Evolutionary conservation across 345 rosid genomes (phyloP).

Genomic region (Lepidium aucheri): DNA sequence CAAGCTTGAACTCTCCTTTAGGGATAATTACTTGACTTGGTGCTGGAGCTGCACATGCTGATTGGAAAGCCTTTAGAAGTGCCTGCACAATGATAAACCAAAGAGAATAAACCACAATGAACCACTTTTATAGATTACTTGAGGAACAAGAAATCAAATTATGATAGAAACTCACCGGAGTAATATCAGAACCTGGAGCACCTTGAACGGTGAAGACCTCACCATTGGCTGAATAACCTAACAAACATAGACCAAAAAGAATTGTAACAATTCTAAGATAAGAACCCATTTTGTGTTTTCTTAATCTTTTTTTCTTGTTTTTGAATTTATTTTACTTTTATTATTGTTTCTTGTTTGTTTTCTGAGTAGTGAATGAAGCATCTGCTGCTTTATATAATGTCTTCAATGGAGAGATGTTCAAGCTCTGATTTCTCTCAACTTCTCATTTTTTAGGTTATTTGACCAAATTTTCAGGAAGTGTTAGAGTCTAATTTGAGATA

Average conservation of each 20-base stretch:
- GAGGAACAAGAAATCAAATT: background rate
- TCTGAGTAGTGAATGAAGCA: background rate
- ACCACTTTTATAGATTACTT: background rate
- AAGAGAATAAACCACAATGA: background rate
- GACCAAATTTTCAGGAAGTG: background rate
- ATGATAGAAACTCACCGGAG: conserved; percentile 6
- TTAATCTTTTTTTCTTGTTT: background rate
- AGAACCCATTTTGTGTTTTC: conserved; percentile 6
- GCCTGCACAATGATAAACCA: conserved; percentile 1
- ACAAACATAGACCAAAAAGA: conserved; percentile 10
- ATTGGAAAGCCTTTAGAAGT: conserved; percentile 13
- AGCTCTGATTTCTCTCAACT: background rate
- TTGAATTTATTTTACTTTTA: background rate
- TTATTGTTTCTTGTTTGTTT: background rate
- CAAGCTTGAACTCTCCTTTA: conserved; percentile 21
- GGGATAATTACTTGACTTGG: conserved; percentile 19
- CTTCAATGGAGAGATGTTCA: background rate
- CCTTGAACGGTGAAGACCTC: background rate
- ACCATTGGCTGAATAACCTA: conserved; percentile 20
- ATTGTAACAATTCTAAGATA: background rate
- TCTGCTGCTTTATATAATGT: conserved; percentile 8
- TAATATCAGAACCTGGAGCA: conserved; percentile 22
- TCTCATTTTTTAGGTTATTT: conserved; percentile 5
- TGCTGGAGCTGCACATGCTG: conserved; percentile 15
- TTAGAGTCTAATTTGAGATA: background rate